Conservation (phyloP, 371 early-diverging fungal species). For the Gilbertella persicaria region DNA sequence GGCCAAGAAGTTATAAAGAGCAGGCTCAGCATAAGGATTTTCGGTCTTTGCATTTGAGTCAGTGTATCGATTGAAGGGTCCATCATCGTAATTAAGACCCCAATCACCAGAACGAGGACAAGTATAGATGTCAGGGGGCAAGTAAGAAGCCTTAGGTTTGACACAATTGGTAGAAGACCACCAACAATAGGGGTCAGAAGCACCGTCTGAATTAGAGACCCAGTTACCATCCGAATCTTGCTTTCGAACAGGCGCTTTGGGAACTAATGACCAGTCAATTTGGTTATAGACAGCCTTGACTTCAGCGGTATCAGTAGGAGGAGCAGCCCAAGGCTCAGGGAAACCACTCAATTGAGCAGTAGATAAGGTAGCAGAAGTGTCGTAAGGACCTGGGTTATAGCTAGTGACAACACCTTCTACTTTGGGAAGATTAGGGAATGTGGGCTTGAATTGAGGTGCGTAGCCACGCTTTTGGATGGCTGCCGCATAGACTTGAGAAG, state of each 20-base stretch:
- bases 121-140: constrained; percentile 46
- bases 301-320: constrained; percentile 22
- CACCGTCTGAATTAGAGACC: constrained; percentile 16
- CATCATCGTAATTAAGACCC: constrained; percentile 51
- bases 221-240: constrained; percentile 19
- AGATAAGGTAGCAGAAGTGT: constrained; percentile 16
- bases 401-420: constrained; percentile 31
- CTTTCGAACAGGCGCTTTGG: constrained; percentile 25
- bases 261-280: constrained; percentile 26
- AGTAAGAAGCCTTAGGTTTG: constrained; percentile 33
- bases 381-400: constrained; percentile 29
- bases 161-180: constrained; percentile 49
- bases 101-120: constrained; percentile 48
- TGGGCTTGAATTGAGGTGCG: constrained; percentile 31
- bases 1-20: constrained; percentile 44
- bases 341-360: constrained; percentile 12
- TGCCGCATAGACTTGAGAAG: constrained; percentile 9
- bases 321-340: constrained; percentile 16
- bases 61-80: constrained; percentile 36
- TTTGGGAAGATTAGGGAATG: constrained; percentile 29
- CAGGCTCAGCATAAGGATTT: constrained; percentile 39
- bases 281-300: constrained; percentile 22
- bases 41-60: constrained; percentile 14
- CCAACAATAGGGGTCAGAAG: constrained; percentile 38
- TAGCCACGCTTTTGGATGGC: not conserved